phyloP scores from a whole-genome alignment of 2,329 filamentous ascomycete species.

The Verticillium albo-atrum region DNA sequence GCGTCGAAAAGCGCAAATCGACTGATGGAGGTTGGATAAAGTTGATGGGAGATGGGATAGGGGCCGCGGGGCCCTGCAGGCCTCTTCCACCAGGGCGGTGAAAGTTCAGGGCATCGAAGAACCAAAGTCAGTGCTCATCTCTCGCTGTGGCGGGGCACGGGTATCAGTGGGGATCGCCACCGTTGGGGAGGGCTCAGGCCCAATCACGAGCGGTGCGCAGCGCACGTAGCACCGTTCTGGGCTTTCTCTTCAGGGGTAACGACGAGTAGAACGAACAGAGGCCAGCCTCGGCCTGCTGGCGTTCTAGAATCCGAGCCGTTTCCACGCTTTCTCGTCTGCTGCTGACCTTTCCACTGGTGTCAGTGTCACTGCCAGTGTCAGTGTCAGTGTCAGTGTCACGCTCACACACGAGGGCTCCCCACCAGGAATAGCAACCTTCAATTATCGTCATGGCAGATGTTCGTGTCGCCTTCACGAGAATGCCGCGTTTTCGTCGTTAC shows the following conservation, averaged over 20 bases:
- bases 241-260: background rate
- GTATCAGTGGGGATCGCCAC: slow-evolving; percentile 7
- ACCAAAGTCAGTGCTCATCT: background rate
- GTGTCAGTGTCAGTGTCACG: background rate
- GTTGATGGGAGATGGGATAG: background rate
- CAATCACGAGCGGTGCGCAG: background rate
- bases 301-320: background rate
- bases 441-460: background rate
- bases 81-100: background rate
- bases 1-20: slow-evolving; percentile 12
- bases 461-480: background rate
- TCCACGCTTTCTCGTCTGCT: background rate
- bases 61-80: background rate
- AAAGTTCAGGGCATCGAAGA: background rate
- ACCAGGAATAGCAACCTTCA: background rate
- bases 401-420: background rate
- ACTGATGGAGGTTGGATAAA: slow-evolving; percentile 8
- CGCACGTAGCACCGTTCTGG: background rate
- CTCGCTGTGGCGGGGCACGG: slow-evolving; percentile 8
- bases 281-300: background rate
- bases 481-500: slow-evolving; percentile 1
- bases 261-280: background rate
- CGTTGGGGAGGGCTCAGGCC: background rate
- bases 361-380: background rate
- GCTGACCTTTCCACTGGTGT: background rate